Percentiles rank a stretch among this genome's conserved stretches.
phyloP scores from a whole-genome alignment of 306 rosid species.

The Citrullus amarus region DNA sequence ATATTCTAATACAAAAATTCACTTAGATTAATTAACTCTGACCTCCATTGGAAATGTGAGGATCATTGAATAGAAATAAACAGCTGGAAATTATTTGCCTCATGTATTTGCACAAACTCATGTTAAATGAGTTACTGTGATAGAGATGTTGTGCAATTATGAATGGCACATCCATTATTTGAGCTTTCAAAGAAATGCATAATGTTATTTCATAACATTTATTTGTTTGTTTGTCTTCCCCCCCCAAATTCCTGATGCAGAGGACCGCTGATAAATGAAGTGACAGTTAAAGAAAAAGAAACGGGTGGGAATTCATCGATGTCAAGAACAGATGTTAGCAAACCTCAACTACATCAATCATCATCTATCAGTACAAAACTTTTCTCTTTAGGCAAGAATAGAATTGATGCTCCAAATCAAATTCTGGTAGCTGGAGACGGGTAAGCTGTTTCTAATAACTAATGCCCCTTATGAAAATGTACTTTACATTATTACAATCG shows the following conservation, averaged over 20 bases:
- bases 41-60: not conserved
- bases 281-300: slow-evolving; percentile 22
- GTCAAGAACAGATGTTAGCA: slow-evolving; percentile 20
- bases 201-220: not conserved
- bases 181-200: not conserved
- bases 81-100: not conserved
- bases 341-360: slow-evolving; percentile 20
- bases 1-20: not conserved
- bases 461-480: slow-evolving; percentile 11
- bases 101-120: not conserved
- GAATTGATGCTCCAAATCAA: slow-evolving; percentile 20
- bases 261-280: slow-evolving; percentile 19
- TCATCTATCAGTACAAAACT: slow-evolving; percentile 25
- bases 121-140: not conserved
- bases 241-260: slow-evolving; percentile 25
- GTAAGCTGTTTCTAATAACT: slow-evolving; percentile 23
- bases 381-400: slow-evolving; percentile 23
- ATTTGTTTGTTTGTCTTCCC: not conserved
- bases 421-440: slow-evolving; percentile 23
- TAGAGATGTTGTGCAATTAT: not conserved
- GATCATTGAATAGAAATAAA: not conserved
- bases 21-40: not conserved
- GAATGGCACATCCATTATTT: not conserved
- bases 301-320: slow-evolving; percentile 20
- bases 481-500: slow-evolving; percentile 14